A percentile compares a stretch with the other conserved stretches of the same genome.
These are phyloP conservation scores for Cucumis melo DNA, from an alignment of 306 rosid species.

Conservation along the genomic window DNA sequence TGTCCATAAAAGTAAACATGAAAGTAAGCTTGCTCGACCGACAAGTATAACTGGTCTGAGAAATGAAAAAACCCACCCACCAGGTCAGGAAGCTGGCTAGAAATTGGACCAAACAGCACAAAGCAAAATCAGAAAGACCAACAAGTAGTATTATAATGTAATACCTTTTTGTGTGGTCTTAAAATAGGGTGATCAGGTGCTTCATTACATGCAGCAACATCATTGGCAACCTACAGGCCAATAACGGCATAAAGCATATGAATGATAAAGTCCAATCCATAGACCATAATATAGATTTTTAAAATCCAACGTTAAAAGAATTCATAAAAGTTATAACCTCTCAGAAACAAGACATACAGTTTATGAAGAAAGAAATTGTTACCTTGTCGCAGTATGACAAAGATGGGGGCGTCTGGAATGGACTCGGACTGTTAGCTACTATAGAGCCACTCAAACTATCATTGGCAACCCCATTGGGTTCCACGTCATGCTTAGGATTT, in stretches of 20 bases:
- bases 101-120: neutral
- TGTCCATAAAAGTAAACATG: neutral
- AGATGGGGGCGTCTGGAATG: constrained; percentile 86
- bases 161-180: constrained; percentile 73
- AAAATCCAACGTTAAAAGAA: neutral
- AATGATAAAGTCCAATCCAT: neutral
- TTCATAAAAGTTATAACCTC: neutral
- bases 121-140: neutral
- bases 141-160: neutral
- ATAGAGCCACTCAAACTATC: constrained; percentile 17
- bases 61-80: neutral
- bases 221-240: constrained; percentile 35
- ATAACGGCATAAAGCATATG: constrained; percentile 14
- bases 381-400: constrained; percentile 65
- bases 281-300: neutral
- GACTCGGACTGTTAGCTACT: constrained; percentile 37
- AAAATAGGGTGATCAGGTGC: constrained; percentile 31
- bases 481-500: constrained; percentile 24
- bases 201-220: constrained; percentile 25
- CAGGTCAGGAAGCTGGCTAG: neutral
- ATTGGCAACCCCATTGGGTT: constrained; percentile 10
- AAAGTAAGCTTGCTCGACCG: neutral
- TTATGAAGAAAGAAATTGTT: constrained; percentile 10
- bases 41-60: neutral
- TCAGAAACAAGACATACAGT: neutral